These are phyloP conservation scores for Ramaria sp. DNA, from an alignment of 768 basidiomycete species.

Conservation along the genomic window DNA sequence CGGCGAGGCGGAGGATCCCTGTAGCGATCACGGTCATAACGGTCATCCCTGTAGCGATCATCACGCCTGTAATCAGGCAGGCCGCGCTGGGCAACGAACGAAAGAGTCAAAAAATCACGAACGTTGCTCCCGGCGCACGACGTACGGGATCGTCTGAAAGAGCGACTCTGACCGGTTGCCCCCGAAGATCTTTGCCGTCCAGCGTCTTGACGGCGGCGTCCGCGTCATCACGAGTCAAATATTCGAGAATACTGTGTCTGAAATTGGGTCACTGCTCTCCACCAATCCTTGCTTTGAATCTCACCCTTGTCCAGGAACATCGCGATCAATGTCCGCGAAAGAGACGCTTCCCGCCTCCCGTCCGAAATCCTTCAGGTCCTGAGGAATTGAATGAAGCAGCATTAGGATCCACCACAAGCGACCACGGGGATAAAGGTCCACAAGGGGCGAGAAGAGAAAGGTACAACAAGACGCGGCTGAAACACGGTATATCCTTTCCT, in stretches of 20 bases:
- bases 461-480: slow-evolving; percentile 3
- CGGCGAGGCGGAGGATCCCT: slow-evolving; percentile 38
- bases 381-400: slow-evolving; percentile 7
- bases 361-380: slow-evolving; percentile 98
- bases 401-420: slow-evolving; percentile 4
- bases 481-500: background rate
- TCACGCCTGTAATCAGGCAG: slow-evolving; percentile 36
- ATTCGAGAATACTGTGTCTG: slow-evolving; percentile 70
- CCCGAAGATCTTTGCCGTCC: slow-evolving; percentile 80
- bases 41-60: slow-evolving; percentile 35
- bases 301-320: slow-evolving; percentile 78
- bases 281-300: slow-evolving; percentile 14
- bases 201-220: slow-evolving; percentile 87
- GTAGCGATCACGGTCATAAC: slow-evolving; percentile 24
- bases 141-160: slow-evolving; percentile 46
- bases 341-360: slow-evolving; percentile 89
- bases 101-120: background rate
- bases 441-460: slow-evolving; percentile 15
- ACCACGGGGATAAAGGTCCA: slow-evolving; percentile 20
- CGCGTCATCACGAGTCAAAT: slow-evolving; percentile 78
- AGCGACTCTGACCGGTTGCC: slow-evolving; percentile 64
- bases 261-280: background rate
- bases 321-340: slow-evolving; percentile 91
- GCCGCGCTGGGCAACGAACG: slow-evolving; percentile 2
- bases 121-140: slow-evolving; percentile 12